These are phyloP conservation scores for Gilbertella persicaria DNA, from an alignment of 371 early-diverging fungal species.

Conservation along the genomic window DNA sequence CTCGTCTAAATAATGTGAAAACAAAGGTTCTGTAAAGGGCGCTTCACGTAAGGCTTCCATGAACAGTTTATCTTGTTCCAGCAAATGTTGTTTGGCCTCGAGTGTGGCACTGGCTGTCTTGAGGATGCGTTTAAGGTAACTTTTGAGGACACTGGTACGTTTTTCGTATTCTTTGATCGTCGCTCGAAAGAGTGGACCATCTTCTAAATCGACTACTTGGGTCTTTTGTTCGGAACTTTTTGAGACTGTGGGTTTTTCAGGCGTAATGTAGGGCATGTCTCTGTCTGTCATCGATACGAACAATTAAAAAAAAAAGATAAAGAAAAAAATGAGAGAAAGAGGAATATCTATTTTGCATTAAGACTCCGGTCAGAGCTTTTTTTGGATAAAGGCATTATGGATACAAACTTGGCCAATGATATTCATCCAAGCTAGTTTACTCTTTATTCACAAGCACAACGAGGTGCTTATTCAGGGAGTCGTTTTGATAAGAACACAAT, in stretches of 20 bases:
- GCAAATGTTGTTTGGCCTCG: slow-evolving; percentile 37
- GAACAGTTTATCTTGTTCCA: slow-evolving; percentile 47
- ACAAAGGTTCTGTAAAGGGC: slow-evolving; percentile 42
- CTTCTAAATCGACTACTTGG: slow-evolving; percentile 46
- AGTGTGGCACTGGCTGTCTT: slow-evolving; percentile 49
- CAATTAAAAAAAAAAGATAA: no score
- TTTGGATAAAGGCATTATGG: no score
- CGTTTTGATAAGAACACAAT: no score
- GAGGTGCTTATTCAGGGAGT: no score
- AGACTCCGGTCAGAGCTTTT: no score
- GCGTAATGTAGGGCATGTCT: no score
- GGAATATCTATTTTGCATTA: no score
- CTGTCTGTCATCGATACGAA: no score
- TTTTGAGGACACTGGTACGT: slow-evolving; percentile 52
- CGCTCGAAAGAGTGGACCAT: slow-evolving; percentile 64
- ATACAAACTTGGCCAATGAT: no score
- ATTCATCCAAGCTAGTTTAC: no score
- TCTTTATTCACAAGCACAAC: no score
- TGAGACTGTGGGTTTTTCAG: not conserved
- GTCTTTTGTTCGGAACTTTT: slow-evolving; percentile 10
- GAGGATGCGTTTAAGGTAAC: slow-evolving; percentile 50
- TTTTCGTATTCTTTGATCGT: slow-evolving; percentile 58
- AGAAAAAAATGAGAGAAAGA: no score
- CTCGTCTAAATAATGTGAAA: slow-evolving; percentile 42
- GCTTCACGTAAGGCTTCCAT: slow-evolving; percentile 44